Conservation (phyloP, 1,284 basidiomycete genomes). For the Heliocybe sulcata region DNA sequence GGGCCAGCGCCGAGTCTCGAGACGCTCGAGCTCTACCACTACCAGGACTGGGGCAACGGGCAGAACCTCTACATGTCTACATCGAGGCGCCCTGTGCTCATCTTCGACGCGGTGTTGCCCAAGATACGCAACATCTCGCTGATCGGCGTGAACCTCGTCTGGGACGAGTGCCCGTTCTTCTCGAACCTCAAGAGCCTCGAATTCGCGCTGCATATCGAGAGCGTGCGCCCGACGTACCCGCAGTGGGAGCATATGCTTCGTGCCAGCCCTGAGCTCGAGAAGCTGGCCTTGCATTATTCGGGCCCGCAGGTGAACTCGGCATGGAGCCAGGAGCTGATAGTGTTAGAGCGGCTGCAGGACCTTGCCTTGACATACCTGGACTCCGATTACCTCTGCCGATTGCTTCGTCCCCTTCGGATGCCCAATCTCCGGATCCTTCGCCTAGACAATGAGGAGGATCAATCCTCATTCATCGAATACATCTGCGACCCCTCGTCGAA, state of each 20-base stretch:
- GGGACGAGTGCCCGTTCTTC: slow-evolving; percentile 46
- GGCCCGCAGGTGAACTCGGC: slow-evolving; percentile 32
- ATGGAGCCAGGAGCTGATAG: slow-evolving; percentile 27
- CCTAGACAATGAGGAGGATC: slow-evolving; percentile 39
- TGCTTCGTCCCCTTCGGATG: slow-evolving; percentile 35
- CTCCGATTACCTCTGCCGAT: slow-evolving; percentile 36
- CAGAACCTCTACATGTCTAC: slow-evolving; percentile 45
- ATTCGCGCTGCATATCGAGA: slow-evolving; percentile 51
- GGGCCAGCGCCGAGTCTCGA: slow-evolving; percentile 43
- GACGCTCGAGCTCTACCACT: slow-evolving; percentile 56
- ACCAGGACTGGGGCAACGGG: slow-evolving; percentile 44
- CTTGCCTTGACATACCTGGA: slow-evolving; percentile 47
- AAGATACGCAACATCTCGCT: slow-evolving; percentile 44
- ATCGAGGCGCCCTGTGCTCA: slow-evolving; percentile 45
- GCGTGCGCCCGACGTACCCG: slow-evolving; percentile 44
- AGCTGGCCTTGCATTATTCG: slow-evolving; percentile 48
- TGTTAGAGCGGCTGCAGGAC: slow-evolving; percentile 32
- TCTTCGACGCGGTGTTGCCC: slow-evolving; percentile 44
- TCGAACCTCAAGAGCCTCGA: slow-evolving; percentile 40
- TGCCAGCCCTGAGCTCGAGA: slow-evolving; percentile 35
- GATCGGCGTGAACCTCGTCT: slow-evolving; percentile 58
- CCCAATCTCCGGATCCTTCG: slow-evolving; percentile 35
- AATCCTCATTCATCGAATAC: slow-evolving; percentile 25
- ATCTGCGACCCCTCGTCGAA: slow-evolving; percentile 21
- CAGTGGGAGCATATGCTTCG: slow-evolving; percentile 46